Base-by-base conservation (phyloP, 1,284 basidiomycete species). In the Ceratobasidium sp. region DNA sequence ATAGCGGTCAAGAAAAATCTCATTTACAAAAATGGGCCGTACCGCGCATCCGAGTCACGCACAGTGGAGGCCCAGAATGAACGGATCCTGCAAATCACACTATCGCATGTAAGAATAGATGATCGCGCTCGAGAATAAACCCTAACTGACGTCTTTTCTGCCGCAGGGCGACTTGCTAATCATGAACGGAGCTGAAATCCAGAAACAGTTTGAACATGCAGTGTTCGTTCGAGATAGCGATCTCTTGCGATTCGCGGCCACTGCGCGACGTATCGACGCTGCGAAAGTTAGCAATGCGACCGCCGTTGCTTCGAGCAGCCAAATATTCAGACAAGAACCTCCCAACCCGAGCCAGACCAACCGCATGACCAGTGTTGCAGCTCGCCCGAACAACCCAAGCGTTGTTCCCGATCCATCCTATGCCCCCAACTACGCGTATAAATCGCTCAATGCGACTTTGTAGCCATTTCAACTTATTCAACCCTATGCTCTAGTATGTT, bases 161-260 rank as follows among this genome's bases (percentile, higher is more conserved):
- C 25, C 61, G 4, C 29, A 75, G 71, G 71, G 71, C 5, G 71
- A 75, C 52, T 37, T 75, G 19, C n/a, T 75, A 37, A 57, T 75
- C 25, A 75, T 75, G 71, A 37, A 65, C 34, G 71, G 71, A 13
- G n/a, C 19, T 7, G n/a, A 65, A 9, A 66, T 75, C 32, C 71
- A 75, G 49, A 56, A 44, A 44, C 44, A 75, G 3, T 66, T 65
- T 34, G 71, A 75, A 25, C 71, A 75, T 37, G 71, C 71, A 6
- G 71, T 75, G 17, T 75, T 75, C 44, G 51, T 75, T 34, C 71
- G 71, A 4, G 71, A 75, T 34, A 75, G 22, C 52, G 71, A 75
- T 34, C 49, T 75, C 17, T 46, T 75, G 13, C 59, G 71, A 15
- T 75, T 75, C 44, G 71, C 71, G 19, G 71, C 71, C 9, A 75